Evolutionary conservation across 2,329 filamentous ascomycete species (phyloP), one percentile per base, ranked within the genome.

Genomic region (Aschersonia sp.): DNA sequence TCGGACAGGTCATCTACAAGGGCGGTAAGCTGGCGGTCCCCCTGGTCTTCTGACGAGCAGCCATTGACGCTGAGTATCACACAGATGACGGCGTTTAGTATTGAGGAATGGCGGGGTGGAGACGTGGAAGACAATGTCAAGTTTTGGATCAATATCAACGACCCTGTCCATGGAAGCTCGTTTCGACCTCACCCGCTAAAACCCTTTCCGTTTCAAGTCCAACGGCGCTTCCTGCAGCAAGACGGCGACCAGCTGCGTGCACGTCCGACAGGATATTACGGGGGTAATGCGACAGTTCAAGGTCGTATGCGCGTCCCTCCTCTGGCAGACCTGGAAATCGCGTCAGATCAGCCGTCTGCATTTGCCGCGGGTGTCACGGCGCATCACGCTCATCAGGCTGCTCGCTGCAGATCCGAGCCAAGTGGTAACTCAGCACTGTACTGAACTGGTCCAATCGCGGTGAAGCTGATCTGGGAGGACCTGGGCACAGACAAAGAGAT

Each of bases 171-270:
- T 10, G 59, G 65, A 7, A 60, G 63, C 4, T 62, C 69, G 2
- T 78, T 77, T 54, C 65, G 61, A 51, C 70, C 72, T 2, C 68
- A 65, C 47, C 67, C 63, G 4, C 64, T 71, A 9, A 79, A 78
- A 51, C 71, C 74, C 1, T 66, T 78, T 9, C 75, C 75, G 0
- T 50, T 53, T 10, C 71, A 68, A 74, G 74, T 68, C 65, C 63
- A 44, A 53, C 40, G n/a, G 6, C 40, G 6, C 6, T 42, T n/a
- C 40, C 10, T 42, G 9, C 40, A 42, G 20, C 10, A 6, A 38
- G 35, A 38, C 35, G 7, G 35, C 35, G 7, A 38, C 12, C 12
- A 12, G 35, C 12, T 12, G 12, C 35, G 35, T 7, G 7, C 35
- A 38, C 7, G 7, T 12, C 7, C 7, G 35, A 38, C 7, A 38